phyloP scores from a whole-genome alignment of 83 land plant genomes.

The Picea abies region DNA sequence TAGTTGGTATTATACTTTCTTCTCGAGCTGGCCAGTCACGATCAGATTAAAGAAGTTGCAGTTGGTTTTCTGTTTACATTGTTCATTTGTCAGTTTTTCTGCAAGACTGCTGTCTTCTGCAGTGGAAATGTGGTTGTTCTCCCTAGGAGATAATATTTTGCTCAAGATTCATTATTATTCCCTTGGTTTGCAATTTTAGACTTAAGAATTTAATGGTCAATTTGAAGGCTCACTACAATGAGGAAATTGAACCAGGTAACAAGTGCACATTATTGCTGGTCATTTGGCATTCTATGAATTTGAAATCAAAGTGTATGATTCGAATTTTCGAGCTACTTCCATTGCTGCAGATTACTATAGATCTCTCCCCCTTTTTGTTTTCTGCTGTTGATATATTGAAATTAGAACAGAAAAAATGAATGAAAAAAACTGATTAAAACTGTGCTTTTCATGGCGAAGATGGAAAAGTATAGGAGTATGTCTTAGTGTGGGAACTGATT shows the following conservation, averaged over 20 bases:
- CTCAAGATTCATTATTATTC: background rate
- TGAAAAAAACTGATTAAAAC: background rate
- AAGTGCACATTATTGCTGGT: background rate
- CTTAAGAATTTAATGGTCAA: background rate
- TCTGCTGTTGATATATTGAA: background rate
- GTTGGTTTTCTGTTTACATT: background rate
- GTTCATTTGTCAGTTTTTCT: slow-evolving; percentile 1
- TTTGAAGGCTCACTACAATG: background rate
- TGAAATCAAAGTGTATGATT: background rate
- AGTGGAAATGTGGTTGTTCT: background rate
- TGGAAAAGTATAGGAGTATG: background rate
- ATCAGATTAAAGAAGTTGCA: slow-evolving; percentile 35
- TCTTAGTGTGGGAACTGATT: background rate
- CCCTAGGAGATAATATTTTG: background rate
- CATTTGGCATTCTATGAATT: background rate
- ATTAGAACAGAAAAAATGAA: background rate
- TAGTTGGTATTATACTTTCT: slow-evolving; percentile 87
- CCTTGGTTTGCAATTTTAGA: background rate
- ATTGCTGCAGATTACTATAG: background rate
- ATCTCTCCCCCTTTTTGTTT: background rate
- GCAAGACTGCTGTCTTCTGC: background rate
- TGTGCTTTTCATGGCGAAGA: background rate
- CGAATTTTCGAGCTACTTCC: background rate
- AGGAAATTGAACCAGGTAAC: background rate
- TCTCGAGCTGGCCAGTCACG: slow-evolving; percentile 91